Evolutionary conservation across 768 basidiomycete genomes (phyloP).

Genomic region (Tricholoma bakamatsutake): DNA sequence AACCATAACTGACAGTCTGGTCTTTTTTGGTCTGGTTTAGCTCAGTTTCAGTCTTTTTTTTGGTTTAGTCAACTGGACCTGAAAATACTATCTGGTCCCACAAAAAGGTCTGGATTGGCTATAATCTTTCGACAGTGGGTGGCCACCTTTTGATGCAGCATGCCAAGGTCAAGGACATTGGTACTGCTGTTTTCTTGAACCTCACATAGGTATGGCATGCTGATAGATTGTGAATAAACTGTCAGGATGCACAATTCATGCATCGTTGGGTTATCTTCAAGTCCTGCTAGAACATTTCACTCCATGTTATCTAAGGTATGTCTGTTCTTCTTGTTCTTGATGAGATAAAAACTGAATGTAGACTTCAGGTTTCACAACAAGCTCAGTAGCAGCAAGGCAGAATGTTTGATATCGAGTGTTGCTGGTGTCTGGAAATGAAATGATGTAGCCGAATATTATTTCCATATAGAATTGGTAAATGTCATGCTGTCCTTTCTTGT

Average conservation of each 20-base stretch:
- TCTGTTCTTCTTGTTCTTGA: constrained; percentile 22
- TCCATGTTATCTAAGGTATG: constrained; percentile 19
- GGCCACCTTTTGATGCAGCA: background rate
- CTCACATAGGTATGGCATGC: background rate
- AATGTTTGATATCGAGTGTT: constrained; percentile 30
- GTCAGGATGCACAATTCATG: constrained; percentile 21
- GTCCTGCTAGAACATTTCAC: constrained; percentile 16
- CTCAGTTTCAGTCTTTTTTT: no score
- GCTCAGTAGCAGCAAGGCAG: constrained; percentile 16
- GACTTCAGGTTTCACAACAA: constrained; percentile 15
- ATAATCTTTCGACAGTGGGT: background rate
- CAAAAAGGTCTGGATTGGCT: no score
- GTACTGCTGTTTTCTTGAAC: background rate
- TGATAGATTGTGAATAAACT: constrained; percentile 9
- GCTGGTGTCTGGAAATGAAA: constrained; percentile 28
- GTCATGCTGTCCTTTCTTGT: constrained; percentile 31
- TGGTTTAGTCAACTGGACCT: no score
- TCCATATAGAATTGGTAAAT: constrained; percentile 18
- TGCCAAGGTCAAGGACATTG: background rate
- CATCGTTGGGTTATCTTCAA: constrained; percentile 18
- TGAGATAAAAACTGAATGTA: constrained; percentile 19
- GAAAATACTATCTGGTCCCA: no score
- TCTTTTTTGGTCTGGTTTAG: no score
- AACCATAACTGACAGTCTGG: no score
- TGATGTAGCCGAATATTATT: constrained; percentile 8